Evolutionary conservation across 176 grass and related monocot genomes (phyloP).

Genomic region (Oryza meyeriana): DNA sequence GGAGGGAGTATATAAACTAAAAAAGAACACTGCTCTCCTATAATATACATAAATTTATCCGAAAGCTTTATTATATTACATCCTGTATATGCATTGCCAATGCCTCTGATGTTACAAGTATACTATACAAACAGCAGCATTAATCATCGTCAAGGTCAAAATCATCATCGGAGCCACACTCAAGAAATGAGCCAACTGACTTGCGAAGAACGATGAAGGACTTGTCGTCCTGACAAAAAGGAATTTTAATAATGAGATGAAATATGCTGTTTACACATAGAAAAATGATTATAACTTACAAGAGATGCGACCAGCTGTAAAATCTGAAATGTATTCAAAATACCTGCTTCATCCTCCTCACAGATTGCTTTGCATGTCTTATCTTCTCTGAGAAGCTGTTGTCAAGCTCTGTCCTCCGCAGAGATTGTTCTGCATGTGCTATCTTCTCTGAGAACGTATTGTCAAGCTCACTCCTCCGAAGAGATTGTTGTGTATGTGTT

Average conservation of each 20-base stretch:
- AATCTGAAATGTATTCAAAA: background rate
- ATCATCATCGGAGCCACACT: constrained; percentile 75
- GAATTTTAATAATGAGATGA: background rate
- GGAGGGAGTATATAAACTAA: too few species aligned
- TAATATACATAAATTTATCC: background rate
- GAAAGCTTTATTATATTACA: background rate
- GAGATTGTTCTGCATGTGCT: constrained; percentile 48
- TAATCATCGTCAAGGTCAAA: constrained; percentile 61
- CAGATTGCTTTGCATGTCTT: constrained; percentile 46
- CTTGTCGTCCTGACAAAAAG: constrained; percentile 53
- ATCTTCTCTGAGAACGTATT: constrained; percentile 56
- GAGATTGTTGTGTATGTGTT: too few species aligned
- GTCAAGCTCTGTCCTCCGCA: constrained; percentile 43
- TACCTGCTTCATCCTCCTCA: constrained; percentile 72
- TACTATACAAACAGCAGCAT: background rate
- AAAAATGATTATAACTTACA: background rate
- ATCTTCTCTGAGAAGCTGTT: constrained; percentile 54
- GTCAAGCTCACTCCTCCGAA: constrained; percentile 35
- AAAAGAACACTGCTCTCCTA: background rate
- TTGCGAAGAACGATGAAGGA: constrained; percentile 72
- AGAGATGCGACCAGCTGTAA: constrained; percentile 2
- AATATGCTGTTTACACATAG: background rate
- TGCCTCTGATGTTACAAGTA: background rate
- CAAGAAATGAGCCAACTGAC: constrained; percentile 65
- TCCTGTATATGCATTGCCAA: background rate